A percentile compares a stretch with the other conserved stretches of the same genome.
These are phyloP conservation scores for Citrullus amarus DNA, from an alignment of 306 rosid genomes.

Conservation along the genomic window DNA sequence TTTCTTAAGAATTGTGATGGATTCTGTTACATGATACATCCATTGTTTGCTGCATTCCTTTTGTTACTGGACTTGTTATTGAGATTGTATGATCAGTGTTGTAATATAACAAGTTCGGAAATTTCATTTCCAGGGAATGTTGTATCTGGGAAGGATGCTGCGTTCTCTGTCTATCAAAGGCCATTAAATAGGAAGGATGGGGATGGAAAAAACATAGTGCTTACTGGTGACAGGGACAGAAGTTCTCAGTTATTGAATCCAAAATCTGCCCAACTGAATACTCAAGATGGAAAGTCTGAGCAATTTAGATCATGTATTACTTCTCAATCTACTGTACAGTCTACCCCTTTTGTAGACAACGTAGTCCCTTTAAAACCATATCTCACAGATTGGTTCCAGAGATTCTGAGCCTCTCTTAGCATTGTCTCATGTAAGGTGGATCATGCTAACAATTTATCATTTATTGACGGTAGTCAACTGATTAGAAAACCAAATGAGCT, in stretches of 20 bases:
- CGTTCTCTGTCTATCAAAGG: slow-evolving; percentile 35
- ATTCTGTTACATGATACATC: background rate
- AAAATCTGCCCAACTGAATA: slow-evolving; percentile 24
- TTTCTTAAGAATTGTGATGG: background rate
- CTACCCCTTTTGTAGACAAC: slow-evolving; percentile 31
- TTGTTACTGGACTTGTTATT: background rate
- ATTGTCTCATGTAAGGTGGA: slow-evolving; percentile 32
- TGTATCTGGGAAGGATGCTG: slow-evolving; percentile 21
- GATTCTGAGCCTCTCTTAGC: slow-evolving; percentile 19
- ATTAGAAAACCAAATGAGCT: slow-evolving; percentile 41
- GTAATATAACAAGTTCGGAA: background rate
- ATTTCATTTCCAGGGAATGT: slow-evolving; percentile 1
- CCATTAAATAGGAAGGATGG: slow-evolving; percentile 32
- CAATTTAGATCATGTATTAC: slow-evolving; percentile 28
- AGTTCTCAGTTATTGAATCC: slow-evolving; percentile 23
- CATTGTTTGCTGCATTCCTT: background rate
- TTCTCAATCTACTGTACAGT: slow-evolving; percentile 32
- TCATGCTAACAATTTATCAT: slow-evolving; percentile 27
- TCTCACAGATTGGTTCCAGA: slow-evolving; percentile 33
- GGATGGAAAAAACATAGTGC: slow-evolving; percentile 28
- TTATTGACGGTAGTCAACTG: slow-evolving; percentile 41
- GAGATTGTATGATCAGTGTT: background rate
- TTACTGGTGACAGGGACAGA: slow-evolving; percentile 32
- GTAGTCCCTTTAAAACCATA: slow-evolving; percentile 25
- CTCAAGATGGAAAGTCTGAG: slow-evolving; percentile 36